Percentiles rank a stretch among this genome's conserved stretches.
Evolutionary conservation across 192 early-diverging fungal genomes (phyloP).

Genomic region (Endogone sp.): DNA sequence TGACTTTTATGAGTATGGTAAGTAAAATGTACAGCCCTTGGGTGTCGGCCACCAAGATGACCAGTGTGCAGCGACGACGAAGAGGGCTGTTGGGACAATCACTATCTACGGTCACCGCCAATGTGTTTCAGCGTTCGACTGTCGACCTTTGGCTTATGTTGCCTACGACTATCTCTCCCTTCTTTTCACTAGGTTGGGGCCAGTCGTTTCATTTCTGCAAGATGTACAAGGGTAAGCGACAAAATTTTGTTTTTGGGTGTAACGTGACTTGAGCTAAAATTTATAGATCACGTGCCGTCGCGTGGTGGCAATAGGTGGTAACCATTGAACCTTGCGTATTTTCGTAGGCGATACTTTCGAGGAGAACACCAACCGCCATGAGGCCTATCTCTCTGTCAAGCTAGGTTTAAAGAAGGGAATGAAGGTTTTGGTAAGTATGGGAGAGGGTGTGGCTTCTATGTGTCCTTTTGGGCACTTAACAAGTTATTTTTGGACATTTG

Average conservation of each 20-base stretch:
- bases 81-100: no score
- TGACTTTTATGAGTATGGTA: slow-evolving; percentile 43
- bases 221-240: slow-evolving; percentile 47
- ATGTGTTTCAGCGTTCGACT: no score
- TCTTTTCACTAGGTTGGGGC: slow-evolving; percentile 56
- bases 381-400: slow-evolving; percentile 70
- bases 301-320: neutral
- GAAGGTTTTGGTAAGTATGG: slow-evolving; percentile 64
- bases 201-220: slow-evolving; percentile 87
- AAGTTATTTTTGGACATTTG: no score
- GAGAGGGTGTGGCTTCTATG: slow-evolving; percentile 23
- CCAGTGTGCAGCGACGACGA: no score
- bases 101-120: no score
- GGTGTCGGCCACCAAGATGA: neutral
- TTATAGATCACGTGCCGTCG: neutral
- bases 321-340: neutral
- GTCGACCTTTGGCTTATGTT: neutral
- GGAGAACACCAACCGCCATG: slow-evolving; percentile 79
- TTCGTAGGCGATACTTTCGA: slow-evolving; percentile 59
- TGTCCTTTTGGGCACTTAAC: no score
- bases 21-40: slow-evolving; percentile 9
- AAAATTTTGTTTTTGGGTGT: neutral
- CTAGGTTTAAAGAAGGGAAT: slow-evolving; percentile 60
- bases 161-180: neutral
- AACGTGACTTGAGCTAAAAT: neutral